Conservation (phyloP, 2,329 filamentous ascomycete genomes). For the Gaeumannomyces sp. region DNA sequence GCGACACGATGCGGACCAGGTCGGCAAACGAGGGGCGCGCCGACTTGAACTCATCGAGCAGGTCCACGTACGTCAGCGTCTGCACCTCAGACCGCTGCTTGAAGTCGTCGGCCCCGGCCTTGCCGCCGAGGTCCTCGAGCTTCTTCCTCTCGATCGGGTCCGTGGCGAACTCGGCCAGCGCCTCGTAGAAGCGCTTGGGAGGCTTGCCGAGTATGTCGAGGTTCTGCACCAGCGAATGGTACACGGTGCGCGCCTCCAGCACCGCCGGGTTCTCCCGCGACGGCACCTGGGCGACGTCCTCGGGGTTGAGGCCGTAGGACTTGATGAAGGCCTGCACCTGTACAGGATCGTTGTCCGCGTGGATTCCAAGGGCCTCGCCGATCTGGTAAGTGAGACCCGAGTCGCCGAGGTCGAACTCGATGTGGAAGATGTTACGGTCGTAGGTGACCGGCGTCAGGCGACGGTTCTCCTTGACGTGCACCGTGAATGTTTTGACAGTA, state of each 20-base stretch:
- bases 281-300: conserved; percentile 86
- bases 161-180: conserved; percentile 75
- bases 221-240: conserved; percentile 86
- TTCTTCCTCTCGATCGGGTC: conserved; percentile 78
- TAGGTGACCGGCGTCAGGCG: conserved; percentile 82
- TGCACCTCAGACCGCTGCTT: conserved; percentile 89
- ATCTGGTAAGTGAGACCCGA: conserved; percentile 95
- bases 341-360: conserved; percentile 82
- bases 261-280: conserved; percentile 69
- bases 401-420: conserved; percentile 90
- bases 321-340: conserved; percentile 81
- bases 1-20: conserved; percentile 77
- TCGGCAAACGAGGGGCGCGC: conserved; percentile 86
- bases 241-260: conserved; percentile 84
- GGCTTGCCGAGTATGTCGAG: conserved; percentile 95
- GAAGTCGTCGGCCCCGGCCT: conserved; percentile 81
- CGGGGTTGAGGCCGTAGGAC: conserved; percentile 76
- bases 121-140: conserved; percentile 68
- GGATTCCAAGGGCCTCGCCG: conserved; percentile 92
- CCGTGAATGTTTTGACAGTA: conserved; percentile 75
- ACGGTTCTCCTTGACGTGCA: conserved; percentile 92
- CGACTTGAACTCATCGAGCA: conserved; percentile 83
- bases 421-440: conserved; percentile 99
- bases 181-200: conserved; percentile 96
- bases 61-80: conserved; percentile 82